phyloP scores from a whole-genome alignment of 768 basidiomycete genomes.

The Rossbeevera mucosa region DNA sequence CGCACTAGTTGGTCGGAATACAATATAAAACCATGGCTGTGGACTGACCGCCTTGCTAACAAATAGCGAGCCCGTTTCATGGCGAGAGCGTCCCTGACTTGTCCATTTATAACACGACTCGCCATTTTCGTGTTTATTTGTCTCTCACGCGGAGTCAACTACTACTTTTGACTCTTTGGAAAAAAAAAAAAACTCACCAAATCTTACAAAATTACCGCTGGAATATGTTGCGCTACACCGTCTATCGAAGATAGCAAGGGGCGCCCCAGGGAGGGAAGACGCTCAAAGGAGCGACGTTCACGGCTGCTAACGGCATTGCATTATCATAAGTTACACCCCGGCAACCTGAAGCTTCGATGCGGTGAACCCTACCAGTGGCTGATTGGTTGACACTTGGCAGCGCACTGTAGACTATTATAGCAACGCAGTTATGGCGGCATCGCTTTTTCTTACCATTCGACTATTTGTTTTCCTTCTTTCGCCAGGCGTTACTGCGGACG shows the following conservation, averaged over 20 bases:
- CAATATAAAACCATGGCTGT: background rate
- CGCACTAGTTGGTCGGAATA: slow-evolving; percentile 1
- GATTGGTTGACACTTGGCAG: slow-evolving; percentile 7
- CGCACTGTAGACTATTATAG: slow-evolving; percentile 17
- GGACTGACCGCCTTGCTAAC: background rate
- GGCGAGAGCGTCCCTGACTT: slow-evolving; percentile 4
- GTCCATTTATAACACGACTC: background rate
- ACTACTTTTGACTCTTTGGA: background rate
- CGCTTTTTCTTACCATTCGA: slow-evolving; percentile 12
- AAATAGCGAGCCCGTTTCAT: background rate
- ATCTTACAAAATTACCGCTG: background rate
- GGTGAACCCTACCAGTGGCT: slow-evolving; percentile 1
- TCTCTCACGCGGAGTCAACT: slow-evolving; percentile 9
- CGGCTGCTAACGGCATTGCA: slow-evolving; percentile 16
- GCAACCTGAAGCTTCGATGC: slow-evolving; percentile 12
- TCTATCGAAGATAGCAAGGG: background rate
- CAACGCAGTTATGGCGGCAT: slow-evolving; percentile 24
- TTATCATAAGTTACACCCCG: slow-evolving; percentile 1
- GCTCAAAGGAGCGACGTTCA: background rate
- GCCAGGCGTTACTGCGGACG: slow-evolving; percentile 18
- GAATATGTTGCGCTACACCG: background rate
- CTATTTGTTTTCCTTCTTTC: background rate
- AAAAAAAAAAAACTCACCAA: slow-evolving; percentile 4
- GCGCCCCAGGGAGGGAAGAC: background rate
- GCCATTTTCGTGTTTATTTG: slow-evolving; percentile 9